These are phyloP conservation scores for Cryptosporidium tyzzeri DNA, from an alignment of 169 alveolate genomes.

Conservation along the genomic window DNA sequence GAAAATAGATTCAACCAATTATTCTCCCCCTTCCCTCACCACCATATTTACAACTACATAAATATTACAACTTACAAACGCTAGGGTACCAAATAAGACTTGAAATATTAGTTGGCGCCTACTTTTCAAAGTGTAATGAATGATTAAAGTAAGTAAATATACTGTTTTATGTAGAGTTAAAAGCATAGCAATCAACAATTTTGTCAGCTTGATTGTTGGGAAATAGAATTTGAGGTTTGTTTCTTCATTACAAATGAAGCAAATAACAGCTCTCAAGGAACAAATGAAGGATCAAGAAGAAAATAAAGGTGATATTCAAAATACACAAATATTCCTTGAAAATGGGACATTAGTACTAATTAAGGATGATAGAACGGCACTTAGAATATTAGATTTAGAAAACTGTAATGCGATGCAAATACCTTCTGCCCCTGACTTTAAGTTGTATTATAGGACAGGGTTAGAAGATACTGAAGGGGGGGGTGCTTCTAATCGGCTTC, in stretches of 20 bases:
- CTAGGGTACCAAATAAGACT: slow-evolving; percentile 4
- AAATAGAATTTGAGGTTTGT: slow-evolving; percentile 12
- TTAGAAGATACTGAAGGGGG: background rate
- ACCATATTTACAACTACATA: background rate
- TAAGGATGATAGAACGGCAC: slow-evolving; percentile 10
- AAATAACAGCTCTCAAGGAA: slow-evolving; percentile 7
- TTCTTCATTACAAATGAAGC: slow-evolving; percentile 24
- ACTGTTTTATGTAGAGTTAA: background rate
- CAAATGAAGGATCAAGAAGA: slow-evolving; percentile 35
- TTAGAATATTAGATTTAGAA: slow-evolving; percentile 56
- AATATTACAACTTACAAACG: background rate
- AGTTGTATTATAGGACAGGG: slow-evolving; percentile 30
- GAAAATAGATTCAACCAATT: too few species aligned
- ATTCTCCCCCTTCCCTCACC: background rate
- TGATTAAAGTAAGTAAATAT: slow-evolving; percentile 3
- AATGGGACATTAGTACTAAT: slow-evolving; percentile 50
- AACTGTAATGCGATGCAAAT: slow-evolving; percentile 29
- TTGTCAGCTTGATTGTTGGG: background rate
- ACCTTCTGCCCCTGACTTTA: slow-evolving; percentile 72
- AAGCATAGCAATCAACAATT: slow-evolving; percentile 3
- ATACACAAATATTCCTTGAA: slow-evolving; percentile 25
- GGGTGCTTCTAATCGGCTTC: background rate
- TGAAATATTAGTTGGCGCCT: background rate
- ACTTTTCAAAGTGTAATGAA: background rate
- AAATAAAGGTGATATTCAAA: background rate